Conservation (phyloP, 1,139 yeast genomes). For the Geotrichum citri-aurantii region DNA sequence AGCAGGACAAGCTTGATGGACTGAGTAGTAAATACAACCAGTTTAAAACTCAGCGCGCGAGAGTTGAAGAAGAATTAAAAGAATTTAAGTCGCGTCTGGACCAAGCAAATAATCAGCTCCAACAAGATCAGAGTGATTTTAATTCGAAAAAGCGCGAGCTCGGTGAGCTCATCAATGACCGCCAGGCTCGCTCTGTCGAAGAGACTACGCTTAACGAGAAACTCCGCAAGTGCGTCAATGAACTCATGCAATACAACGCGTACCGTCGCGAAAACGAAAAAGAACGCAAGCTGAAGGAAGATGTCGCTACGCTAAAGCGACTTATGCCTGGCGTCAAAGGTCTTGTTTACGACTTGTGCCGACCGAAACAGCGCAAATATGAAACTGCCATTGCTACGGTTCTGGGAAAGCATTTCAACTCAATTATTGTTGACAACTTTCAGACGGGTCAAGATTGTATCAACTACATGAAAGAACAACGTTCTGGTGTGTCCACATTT, state of each 20-base stretch:
- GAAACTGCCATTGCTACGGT: conserved; percentile 74
- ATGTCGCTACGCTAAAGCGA: conserved; percentile 59
- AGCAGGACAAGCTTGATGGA: conserved; percentile 26
- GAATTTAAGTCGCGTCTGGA: conserved; percentile 22
- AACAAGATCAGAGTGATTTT: conserved; percentile 25
- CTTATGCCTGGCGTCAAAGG: conserved; percentile 81
- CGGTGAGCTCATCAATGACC: conserved; percentile 41
- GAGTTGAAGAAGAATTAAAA: conserved; percentile 35
- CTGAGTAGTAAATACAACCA: conserved; percentile 31
- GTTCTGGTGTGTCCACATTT: conserved; percentile 80
- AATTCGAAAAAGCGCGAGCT: conserved; percentile 41
- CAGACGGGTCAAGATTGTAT: conserved; percentile 79
- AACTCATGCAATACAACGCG: conserved; percentile 67
- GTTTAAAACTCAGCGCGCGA: conserved; percentile 21
- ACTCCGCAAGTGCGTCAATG: conserved; percentile 54
- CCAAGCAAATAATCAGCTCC: conserved; percentile 11
- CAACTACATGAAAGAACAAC: conserved; percentile 73
- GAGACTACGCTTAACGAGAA: conserved; percentile 58
- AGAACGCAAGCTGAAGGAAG: conserved; percentile 66
- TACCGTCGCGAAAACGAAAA: conserved; percentile 68
- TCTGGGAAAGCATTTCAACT: conserved; percentile 72
- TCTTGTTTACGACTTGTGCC: conserved; percentile 68
- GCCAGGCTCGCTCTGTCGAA: conserved; percentile 44
- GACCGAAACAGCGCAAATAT: conserved; percentile 70
- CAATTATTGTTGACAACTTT: conserved; percentile 74